Evolutionary conservation across 768 basidiomycete species (phyloP).

Genomic region (Melanogaster broomeanus): DNA sequence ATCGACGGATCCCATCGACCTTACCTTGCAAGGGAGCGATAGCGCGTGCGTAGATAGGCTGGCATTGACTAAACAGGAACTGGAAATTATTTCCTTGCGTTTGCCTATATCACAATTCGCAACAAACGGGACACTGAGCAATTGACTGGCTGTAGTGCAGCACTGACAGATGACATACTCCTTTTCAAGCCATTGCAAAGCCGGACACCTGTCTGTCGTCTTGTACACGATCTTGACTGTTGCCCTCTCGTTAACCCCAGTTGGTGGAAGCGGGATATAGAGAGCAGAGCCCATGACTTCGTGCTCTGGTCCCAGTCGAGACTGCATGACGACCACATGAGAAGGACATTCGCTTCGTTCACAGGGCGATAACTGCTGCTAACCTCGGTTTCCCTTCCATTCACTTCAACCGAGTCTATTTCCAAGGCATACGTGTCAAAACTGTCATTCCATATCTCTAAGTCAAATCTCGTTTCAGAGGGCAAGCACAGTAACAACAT

Average conservation of each 20-base stretch:
- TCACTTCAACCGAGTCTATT: conserved; percentile 53
- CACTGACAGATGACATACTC: conserved; percentile 44
- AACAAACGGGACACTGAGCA: not conserved
- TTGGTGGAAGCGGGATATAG: conserved; percentile 51
- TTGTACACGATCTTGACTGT: conserved; percentile 62
- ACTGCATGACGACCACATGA: conserved; percentile 36
- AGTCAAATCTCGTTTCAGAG: not conserved
- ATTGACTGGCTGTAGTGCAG: not conserved
- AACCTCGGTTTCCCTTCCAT: conserved; percentile 48
- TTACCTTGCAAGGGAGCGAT: conserved; percentile 79
- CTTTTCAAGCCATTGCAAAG: conserved; percentile 87
- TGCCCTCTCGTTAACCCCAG: conserved; percentile 37
- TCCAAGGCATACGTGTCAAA: conserved; percentile 57
- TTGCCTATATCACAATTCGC: conserved; percentile 46
- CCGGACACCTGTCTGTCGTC: conserved; percentile 74
- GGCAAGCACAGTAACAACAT: conserved; percentile 5
- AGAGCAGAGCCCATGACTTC: conserved; percentile 79
- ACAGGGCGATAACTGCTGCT: conserved; percentile 17
- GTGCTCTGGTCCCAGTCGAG: conserved; percentile 56
- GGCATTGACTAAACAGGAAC: conserved; percentile 91
- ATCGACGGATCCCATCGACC: not conserved
- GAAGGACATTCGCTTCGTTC: not conserved
- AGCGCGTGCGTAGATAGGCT: conserved; percentile 86
- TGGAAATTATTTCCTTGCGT: conserved; percentile 85
- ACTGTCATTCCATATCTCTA: conserved; percentile 19